Percentiles rank a stretch among this genome's conserved stretches.
Evolutionary conservation across 495 filamentous ascomycete genomes (phyloP).

Genomic region (Cercophora samala): DNA sequence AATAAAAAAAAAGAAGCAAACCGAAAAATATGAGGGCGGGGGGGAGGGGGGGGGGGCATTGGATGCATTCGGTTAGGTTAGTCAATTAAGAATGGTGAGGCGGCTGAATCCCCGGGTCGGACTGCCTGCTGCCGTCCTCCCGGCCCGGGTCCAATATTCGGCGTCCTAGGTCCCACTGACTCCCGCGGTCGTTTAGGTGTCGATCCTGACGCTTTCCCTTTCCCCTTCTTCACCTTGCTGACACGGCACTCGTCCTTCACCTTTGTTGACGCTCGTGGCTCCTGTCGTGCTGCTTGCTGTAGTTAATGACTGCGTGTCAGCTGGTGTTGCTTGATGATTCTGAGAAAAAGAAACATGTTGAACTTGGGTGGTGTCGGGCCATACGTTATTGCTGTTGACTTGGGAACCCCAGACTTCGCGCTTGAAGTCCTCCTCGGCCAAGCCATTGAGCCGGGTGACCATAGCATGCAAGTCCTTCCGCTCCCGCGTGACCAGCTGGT

Average conservation of each 20-base stretch:
- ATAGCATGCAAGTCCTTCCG: conserved; percentile 17
- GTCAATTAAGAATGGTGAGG: conserved; percentile 20
- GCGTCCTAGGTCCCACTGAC: not conserved
- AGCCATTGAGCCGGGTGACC: conserved; percentile 5
- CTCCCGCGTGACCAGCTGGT: conserved; percentile 13
- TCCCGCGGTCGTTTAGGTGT: not conserved
- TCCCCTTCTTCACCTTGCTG: not conserved
- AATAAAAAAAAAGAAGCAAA: not conserved
- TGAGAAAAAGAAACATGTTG: not conserved
- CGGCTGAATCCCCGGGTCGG: conserved; percentile 25
- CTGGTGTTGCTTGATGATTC: conserved; percentile 20
- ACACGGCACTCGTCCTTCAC: not conserved
- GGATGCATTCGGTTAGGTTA: conserved; percentile 10
- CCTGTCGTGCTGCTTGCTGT: not conserved
- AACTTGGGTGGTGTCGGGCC: not conserved
- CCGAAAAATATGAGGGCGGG: not conserved
- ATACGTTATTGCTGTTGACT: not conserved
- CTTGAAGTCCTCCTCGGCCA: conserved; percentile 20
- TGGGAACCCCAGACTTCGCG: conserved; percentile 15
- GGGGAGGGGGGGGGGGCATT: conserved; percentile 1
- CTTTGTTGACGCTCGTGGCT: not conserved
- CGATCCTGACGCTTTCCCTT: not conserved
- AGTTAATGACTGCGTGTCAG: not conserved
- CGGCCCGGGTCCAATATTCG: conserved; percentile 1
- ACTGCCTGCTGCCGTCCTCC: conserved; percentile 2